Base-by-base conservation (phyloP, 1,284 basidiomycete species). In the Ganoderma multipileum region DNA sequence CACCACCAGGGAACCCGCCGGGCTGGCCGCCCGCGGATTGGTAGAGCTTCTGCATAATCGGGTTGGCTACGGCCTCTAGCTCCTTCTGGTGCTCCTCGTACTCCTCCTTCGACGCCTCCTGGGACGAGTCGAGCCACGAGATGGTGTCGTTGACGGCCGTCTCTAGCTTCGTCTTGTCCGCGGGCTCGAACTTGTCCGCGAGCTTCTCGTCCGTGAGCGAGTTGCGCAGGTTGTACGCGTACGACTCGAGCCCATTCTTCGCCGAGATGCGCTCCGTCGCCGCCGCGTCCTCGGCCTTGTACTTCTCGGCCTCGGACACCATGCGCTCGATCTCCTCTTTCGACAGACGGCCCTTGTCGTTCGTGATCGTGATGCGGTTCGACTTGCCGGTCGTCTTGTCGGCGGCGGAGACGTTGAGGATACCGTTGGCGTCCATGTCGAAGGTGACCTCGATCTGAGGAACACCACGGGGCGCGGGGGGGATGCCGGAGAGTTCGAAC, bases 301-400 rank as follows among this genome's bases (percentile, higher is more conserved):
- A 97, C 84, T 95, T 93, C 89, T 97, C 96, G 70, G 96, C 96
- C 77, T 97, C 95, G 73, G 82, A 79, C 69, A 98, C 92, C 97
- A 99, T 99, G 80, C 95, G 92, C 85, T 99, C 97, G 74, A 99
- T 99, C 84, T 99, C 97, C 83, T 98, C 97, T 87, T 97, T 97
- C 77, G 95, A 96, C 68, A 99, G 87, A 83, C 97, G 96, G 67
- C 97, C 97, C 88, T 98, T 98, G 87, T 98, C 96, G 83, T 98
- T 98, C 80, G 95, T 97, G 85, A 98, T 98, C 76, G 95, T 98
- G 84, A 98, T 98, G 78, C 93, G 92, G 83, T 93, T 95, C 68
- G 93, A 95, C 84, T 98, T 98, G 78, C 98, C 97, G 74, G 97
- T 98, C 39, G 96, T 97, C 90, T 98, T 99, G 86, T 99, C 97